Evolutionary conservation across 768 basidiomycete genomes (phyloP), one percentile per base, ranked within the genome.

Genomic region (Lactarius quietus): DNA sequence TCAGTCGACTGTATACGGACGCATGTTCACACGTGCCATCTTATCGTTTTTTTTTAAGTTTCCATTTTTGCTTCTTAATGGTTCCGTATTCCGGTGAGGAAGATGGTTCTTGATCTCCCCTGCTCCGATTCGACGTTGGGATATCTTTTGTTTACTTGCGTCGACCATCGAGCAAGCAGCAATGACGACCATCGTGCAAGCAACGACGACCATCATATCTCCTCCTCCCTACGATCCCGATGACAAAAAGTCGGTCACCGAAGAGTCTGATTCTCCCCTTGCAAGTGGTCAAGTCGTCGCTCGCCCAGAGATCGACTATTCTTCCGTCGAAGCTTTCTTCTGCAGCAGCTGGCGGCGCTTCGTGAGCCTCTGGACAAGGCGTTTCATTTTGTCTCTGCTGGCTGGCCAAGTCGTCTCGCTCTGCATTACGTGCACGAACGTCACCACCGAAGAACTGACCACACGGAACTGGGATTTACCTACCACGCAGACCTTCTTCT

Each of bases 361-460:
- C 80, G 82, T 75, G 70, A 92, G 90, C 71, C 69, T 93, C 5
- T 94, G 91, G 90, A 92, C 92, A 10, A 81, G 78, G 61, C 84
- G 86, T 14, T 93, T 94, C 75, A 73, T 84, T 10, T 78, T 90
- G 35, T 84, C 88, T 26, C 74, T 94, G 39, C 60, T 93, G 31
- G 86, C 89, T 3, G 93, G 93, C 15, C 93, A 95, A 74, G 74
- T 93, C 35, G 87, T 93, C 38, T 93, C 92, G 58, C 73, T 94
- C 59, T 94, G 93, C 74, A 94, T 95, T 63, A 93, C 92, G 17
- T 91, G 89, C 74, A 95, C 92, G 60, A 94, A 88, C 72, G 88
- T 93, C 31, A 89, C 90, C 41, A 94, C 93, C 5, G 89, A 90
- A 23, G 90, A 93, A 73, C 80, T 94, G 39, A 82, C 86, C 12